phyloP scores from a whole-genome alignment of 1,139 yeast species.

The Saccharomyces hybrid region DNA sequence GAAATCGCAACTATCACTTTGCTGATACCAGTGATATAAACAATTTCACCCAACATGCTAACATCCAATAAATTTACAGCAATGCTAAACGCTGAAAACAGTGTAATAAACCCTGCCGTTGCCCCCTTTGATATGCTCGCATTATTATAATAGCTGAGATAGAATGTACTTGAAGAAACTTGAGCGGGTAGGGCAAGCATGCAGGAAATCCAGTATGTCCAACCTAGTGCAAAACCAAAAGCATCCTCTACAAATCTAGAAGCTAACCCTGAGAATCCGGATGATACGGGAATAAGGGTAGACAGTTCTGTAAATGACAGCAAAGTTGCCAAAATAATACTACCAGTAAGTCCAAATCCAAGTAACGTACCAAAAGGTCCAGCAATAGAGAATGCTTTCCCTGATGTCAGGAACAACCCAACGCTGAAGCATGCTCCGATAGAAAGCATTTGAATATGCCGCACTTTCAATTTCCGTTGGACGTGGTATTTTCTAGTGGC shows the following conservation, averaged over 20 bases:
- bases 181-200: conserved; percentile 74
- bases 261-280: conserved; percentile 69
- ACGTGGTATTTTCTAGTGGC: conserved; percentile 15
- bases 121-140: conserved; percentile 40
- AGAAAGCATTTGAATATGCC: conserved; percentile 75
- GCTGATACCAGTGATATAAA: conserved; percentile 52
- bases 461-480: conserved; percentile 51
- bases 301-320: conserved; percentile 77
- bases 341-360: conserved; percentile 60
- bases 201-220: conserved; percentile 69
- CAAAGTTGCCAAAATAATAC: conserved; percentile 60
- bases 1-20: conserved; percentile 47
- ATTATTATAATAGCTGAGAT: conserved; percentile 56
- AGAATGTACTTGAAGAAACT: conserved; percentile 57
- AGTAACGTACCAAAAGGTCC: conserved; percentile 77
- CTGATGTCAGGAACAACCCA: conserved; percentile 66
- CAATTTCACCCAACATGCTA: conserved; percentile 64
- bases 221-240: conserved; percentile 74
- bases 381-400: conserved; percentile 64
- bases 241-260: conserved; percentile 79
- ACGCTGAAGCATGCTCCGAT: conserved; percentile 77
- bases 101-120: conserved; percentile 60
- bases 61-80: conserved; percentile 55
- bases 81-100: conserved; percentile 41
- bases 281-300: conserved; percentile 70